Conservation (phyloP, 495 filamentous ascomycete species). For the Aspergillus bertholletiae region DNA sequence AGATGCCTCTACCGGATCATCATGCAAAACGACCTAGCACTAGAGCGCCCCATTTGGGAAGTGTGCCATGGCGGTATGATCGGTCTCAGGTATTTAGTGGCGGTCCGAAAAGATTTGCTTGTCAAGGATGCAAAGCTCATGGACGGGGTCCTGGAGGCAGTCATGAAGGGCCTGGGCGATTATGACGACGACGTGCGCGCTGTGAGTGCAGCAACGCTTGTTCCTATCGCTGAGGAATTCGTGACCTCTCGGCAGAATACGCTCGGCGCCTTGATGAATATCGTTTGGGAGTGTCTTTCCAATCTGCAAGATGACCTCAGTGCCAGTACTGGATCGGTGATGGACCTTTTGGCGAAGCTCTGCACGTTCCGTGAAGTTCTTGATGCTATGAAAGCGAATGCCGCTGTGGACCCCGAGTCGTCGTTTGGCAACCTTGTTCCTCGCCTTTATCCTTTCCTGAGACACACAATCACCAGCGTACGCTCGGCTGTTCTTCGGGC, state of each 20-base stretch:
- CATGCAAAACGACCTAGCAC: slow-evolving; percentile 77
- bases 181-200: slow-evolving; percentile 93
- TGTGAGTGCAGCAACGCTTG: slow-evolving; percentile 92
- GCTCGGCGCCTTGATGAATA: slow-evolving; percentile 77
- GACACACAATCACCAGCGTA: slow-evolving; percentile 95
- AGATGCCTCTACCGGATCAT: slow-evolving; percentile 79
- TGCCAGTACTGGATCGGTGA: slow-evolving; percentile 94
- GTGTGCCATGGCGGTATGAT: slow-evolving; percentile 98
- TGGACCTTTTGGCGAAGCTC: slow-evolving; percentile 94
- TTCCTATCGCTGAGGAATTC: slow-evolving; percentile 92
- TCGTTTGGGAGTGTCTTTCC: slow-evolving; percentile 96
- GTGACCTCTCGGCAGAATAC: slow-evolving; percentile 75
- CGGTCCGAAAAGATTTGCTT: slow-evolving; percentile 87
- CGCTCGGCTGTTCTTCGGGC: slow-evolving; percentile 90
- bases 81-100: slow-evolving; percentile 88
- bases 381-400: slow-evolving; percentile 89
- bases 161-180: slow-evolving; percentile 92
- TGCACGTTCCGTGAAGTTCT: slow-evolving; percentile 93
- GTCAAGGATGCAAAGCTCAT: slow-evolving; percentile 78
- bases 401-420: slow-evolving; percentile 72
- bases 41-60: slow-evolving; percentile 77
- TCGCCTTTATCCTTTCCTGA: slow-evolving; percentile 89
- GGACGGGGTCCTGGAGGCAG: slow-evolving; percentile 85
- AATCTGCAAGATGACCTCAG: slow-evolving; percentile 94
- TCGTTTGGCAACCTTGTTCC: slow-evolving; percentile 92